Percentiles rank a stretch among this genome's conserved stretches.
These are phyloP conservation scores for Gaillardinia entomophila DNA, from an alignment of 805 yeast species.

Conservation along the genomic window DNA sequence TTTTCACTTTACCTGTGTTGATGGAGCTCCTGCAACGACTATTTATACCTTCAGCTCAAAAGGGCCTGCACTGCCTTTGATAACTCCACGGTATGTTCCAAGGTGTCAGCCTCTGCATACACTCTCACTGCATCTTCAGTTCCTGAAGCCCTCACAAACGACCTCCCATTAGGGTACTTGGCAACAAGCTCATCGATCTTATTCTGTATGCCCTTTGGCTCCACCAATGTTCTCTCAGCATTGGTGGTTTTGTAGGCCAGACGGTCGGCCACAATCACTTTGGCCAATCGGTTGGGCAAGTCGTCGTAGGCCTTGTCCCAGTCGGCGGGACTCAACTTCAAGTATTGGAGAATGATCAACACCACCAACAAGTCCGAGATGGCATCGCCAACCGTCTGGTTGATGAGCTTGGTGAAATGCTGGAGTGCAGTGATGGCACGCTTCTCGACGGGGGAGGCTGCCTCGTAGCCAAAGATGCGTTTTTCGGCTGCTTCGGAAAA, in stretches of 20 bases:
- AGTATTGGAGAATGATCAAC: conserved; percentile 52
- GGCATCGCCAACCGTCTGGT: conserved; percentile 98
- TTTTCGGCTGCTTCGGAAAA: conserved; percentile 53
- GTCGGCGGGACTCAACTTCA: conserved; percentile 52
- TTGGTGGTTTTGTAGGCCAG: conserved; percentile 74
- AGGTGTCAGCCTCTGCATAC: conserved; percentile 76
- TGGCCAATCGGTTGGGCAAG: conserved; percentile 78
- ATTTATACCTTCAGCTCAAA: conserved; percentile 8
- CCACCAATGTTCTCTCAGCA: conserved; percentile 77
- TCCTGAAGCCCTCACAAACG: conserved; percentile 95
- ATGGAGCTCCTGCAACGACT: background rate
- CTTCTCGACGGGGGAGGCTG: conserved; percentile 31
- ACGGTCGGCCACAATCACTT: conserved; percentile 81
- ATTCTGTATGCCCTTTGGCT: conserved; percentile 73
- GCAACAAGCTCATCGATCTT: conserved; percentile 62
- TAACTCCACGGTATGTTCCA: conserved; percentile 24
- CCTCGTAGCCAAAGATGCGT: conserved; percentile 24
- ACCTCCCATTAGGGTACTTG: conserved; percentile 58
- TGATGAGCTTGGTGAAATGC: conserved; percentile 66
- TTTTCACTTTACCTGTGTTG: too few relatives aligned
- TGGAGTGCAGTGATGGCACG: conserved; percentile 50
- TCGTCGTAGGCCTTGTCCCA: conserved; percentile 82
- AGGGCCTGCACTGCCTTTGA: conserved; percentile 22
- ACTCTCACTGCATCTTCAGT: conserved; percentile 97
- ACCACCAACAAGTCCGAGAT: conserved; percentile 86